Conservation (phyloP, 176 grass and related monocot genomes). For the Eleusine coracana region DNA sequence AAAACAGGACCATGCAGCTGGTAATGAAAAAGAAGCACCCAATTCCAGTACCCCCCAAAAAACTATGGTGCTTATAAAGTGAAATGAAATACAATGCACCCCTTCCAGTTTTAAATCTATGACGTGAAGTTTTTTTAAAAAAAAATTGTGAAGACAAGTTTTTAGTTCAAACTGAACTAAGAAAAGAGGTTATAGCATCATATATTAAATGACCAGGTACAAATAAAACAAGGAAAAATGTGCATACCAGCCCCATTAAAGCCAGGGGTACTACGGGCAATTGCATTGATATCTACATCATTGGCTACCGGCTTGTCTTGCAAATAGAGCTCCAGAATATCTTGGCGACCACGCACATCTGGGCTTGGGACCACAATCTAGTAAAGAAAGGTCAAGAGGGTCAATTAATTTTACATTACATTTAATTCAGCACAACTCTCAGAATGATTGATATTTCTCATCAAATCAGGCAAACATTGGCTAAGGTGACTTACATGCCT, state of each 20-base stretch:
- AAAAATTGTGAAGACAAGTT: no score
- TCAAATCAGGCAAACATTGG: not conserved
- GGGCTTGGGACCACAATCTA: constrained; percentile 98
- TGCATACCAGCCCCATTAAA: constrained; percentile 92
- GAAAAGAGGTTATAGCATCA: not conserved
- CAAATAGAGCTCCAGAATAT: constrained; percentile 97
- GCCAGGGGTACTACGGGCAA: constrained; percentile 94
- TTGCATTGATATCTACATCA: constrained; percentile 85
- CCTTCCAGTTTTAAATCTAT: not conserved
- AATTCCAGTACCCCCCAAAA: not conserved
- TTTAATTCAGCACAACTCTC: not conserved
- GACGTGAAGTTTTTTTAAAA: no score
- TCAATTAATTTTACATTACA: not conserved
- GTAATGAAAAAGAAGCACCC: constrained; percentile 8
- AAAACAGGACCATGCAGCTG: constrained; percentile 7
- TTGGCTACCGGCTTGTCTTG: constrained; percentile 84
- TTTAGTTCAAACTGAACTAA: not conserved
- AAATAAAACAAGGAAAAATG: constrained; percentile 18
- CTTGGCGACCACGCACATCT: constrained; percentile 83
- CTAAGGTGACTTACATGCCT: constrained; percentile 85
- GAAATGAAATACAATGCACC: not conserved
- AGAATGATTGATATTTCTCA: not conserved
- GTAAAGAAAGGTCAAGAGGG: constrained; percentile 28
- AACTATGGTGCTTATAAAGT: constrained; percentile 20
- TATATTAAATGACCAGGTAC: not conserved